Evolutionary conservation across 1,284 basidiomycete genomes (phyloP).

Genomic region (Pseudozyma tsukubaensis): DNA sequence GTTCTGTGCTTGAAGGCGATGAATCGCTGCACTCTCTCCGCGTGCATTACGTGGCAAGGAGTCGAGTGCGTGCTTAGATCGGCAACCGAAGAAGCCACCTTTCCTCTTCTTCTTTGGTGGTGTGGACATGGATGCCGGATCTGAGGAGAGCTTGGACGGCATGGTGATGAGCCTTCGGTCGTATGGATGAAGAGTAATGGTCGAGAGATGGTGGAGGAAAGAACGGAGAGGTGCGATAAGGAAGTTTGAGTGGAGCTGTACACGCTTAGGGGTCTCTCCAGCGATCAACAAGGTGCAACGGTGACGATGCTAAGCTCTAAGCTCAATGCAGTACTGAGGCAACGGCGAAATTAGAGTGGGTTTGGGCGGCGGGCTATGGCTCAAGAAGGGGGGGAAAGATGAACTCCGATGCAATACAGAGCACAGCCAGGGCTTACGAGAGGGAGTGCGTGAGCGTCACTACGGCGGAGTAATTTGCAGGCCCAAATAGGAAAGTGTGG

Average conservation of each 20-base stretch:
- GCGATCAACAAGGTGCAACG: neutral
- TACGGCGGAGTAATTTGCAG: neutral
- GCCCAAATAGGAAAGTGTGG: constrained; percentile 31
- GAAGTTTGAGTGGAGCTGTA: neutral
- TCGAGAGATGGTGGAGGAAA: neutral
- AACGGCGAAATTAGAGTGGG: constrained; percentile 4
- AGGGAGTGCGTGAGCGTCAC: constrained; percentile 18
- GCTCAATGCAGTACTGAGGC: neutral
- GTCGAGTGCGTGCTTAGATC: constrained; percentile 49
- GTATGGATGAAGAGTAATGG: neutral
- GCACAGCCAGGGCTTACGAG: too few species aligned
- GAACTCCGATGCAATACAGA: constrained; percentile 7
- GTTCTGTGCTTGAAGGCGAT: constrained; percentile 39
- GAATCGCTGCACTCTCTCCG: constrained; percentile 41
- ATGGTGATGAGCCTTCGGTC: neutral
- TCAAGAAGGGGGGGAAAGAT: neutral
- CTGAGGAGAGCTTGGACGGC: constrained; percentile 23
- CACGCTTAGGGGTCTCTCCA: constrained; percentile 16
- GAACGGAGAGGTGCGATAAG: neutral
- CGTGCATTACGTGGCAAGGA: constrained; percentile 45
- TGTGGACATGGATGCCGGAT: constrained; percentile 18
- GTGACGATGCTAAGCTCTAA: constrained; percentile 18
- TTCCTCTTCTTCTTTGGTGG: constrained; percentile 38
- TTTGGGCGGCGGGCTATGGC: neutral
- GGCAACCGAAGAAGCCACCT: constrained; percentile 48